Conservation (phyloP, 139 green algal species). For the Axilococcus clingmanii region DNA sequence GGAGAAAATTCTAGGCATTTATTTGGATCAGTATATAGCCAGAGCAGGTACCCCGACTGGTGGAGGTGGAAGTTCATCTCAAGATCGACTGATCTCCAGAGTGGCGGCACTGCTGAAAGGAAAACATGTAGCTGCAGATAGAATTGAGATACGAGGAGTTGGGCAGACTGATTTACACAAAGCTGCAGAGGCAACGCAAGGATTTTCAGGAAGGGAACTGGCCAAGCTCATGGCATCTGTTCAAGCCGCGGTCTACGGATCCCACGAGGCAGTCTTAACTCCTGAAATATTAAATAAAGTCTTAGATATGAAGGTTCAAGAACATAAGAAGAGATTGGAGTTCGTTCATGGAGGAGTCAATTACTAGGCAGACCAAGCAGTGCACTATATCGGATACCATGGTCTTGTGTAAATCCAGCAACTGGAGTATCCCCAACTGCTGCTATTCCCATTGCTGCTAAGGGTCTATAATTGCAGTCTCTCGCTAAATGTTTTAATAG, state of each 20-base stretch:
- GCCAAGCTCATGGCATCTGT: conserved; percentile 88
- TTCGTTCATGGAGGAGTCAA: conserved; percentile 11
- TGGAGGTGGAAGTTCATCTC: conserved; percentile 30
- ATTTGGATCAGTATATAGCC: conserved; percentile 82
- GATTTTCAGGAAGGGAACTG: conserved; percentile 90
- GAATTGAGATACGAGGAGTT: conserved; percentile 42
- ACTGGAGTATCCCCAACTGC: conserved; percentile 43
- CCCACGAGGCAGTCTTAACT: conserved; percentile 52
- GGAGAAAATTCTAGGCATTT: conserved; percentile 64
- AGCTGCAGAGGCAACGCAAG: conserved; percentile 66
- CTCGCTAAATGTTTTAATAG: conserved; percentile 48
- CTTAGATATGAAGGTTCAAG: conserved; percentile 35
- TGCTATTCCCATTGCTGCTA: conserved; percentile 58
- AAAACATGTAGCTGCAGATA: conserved; percentile 26
- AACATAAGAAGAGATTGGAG: conserved; percentile 18
- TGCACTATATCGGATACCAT: conserved; percentile 35
- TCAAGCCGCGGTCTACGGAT: conserved; percentile 85
- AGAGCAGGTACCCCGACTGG: conserved; percentile 49
- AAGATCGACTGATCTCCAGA: conserved; percentile 10
- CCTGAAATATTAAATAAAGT: conserved; percentile 49
- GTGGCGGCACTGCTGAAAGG: conserved; percentile 2
- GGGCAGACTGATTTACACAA: conserved; percentile 32
- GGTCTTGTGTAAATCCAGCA: conserved; percentile 27
- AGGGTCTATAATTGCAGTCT: conserved; percentile 6
- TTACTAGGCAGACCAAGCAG: neutral